Percentiles rank a stretch among this genome's conserved stretches.
These are phyloP conservation scores for Amanita thiersii DNA, from an alignment of 768 basidiomycete species.

Conservation along the genomic window DNA sequence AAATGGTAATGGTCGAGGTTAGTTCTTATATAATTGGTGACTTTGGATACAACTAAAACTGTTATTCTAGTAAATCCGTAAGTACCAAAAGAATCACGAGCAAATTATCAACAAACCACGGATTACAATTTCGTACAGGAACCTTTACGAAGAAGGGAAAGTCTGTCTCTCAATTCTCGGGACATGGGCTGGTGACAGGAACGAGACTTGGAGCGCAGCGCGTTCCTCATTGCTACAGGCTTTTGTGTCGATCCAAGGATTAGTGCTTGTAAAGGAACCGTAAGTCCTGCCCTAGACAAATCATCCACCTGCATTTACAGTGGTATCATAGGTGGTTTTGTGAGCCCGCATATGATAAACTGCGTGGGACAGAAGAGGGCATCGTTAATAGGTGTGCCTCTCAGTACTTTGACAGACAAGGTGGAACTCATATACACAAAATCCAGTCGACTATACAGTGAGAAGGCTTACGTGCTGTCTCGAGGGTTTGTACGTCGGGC, in stretches of 20 bases:
- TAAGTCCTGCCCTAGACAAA: conserved; percentile 31
- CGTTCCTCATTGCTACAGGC: conserved; percentile 87
- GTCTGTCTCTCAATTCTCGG: conserved; percentile 88
- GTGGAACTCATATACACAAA: conserved; percentile 3
- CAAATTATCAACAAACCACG: background rate
- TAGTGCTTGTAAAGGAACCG: conserved; percentile 90
- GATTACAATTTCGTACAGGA: conserved; percentile 32
- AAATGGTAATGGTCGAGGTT: conserved; percentile 85
- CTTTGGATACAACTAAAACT: background rate
- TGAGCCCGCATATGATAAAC: conserved; percentile 90
- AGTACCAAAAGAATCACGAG: conserved; percentile 21
- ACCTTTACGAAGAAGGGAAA: conserved; percentile 93
- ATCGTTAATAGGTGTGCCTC: conserved; percentile 74
- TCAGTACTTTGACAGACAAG: background rate
- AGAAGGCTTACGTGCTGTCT: conserved; percentile 89
- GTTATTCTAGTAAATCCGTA: conserved; percentile 62
- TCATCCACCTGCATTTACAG: background rate
- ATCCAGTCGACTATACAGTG: conserved; percentile 81
- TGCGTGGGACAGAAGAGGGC: conserved; percentile 86
- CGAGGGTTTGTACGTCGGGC: conserved; percentile 87
- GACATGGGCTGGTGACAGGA: conserved; percentile 87
- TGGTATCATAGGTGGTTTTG: conserved; percentile 73
- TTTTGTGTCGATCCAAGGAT: conserved; percentile 88
- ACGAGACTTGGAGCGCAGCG: conserved; percentile 79
- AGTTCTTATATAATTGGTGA: conserved; percentile 12